Evolutionary conservation across 2,329 filamentous ascomycete species (phyloP).

Genomic region (Truncatella angustata): DNA sequence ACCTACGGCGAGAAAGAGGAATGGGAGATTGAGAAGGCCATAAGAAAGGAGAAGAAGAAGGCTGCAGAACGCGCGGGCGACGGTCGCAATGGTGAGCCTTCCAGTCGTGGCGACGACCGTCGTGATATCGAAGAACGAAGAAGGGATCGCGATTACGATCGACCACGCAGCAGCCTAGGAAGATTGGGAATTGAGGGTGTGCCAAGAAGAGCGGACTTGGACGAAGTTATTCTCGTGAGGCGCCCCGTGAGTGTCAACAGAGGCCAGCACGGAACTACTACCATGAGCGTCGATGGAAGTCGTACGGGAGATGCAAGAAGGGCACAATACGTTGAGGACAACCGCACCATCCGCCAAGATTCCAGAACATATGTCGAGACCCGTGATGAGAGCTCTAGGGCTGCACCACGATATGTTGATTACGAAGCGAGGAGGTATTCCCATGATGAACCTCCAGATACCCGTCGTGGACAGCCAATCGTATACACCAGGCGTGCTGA

Average conservation of each 20-base stretch:
- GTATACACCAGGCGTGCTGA: not conserved
- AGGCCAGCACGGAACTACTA: not conserved
- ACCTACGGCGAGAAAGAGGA: conserved; percentile 36
- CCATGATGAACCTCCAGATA: not conserved
- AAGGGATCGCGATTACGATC: conserved; percentile 1
- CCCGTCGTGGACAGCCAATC: not conserved
- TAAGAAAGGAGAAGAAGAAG: conserved; percentile 6
- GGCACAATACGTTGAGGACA: conserved; percentile 6
- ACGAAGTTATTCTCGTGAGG: not conserved
- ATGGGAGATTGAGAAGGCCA: conserved; percentile 27
- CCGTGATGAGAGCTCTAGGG: not conserved
- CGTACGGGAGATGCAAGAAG: conserved; percentile 3
- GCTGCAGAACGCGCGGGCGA: not conserved
- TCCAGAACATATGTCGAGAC: not conserved
- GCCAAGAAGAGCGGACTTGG: not conserved
- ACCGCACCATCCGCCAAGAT: not conserved
- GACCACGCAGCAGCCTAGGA: conserved; percentile 3
- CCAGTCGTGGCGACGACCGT: not conserved
- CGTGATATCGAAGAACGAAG: not conserved
- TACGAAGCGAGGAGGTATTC: not conserved
- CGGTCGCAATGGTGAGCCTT: not conserved
- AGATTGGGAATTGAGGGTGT: not conserved
- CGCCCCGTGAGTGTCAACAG: not conserved
- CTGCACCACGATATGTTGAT: not conserved
- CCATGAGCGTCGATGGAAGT: not conserved